Evolutionary conservation across 768 basidiomycete species (phyloP).

Genomic region (Cystofilobasidium ferigula): DNA sequence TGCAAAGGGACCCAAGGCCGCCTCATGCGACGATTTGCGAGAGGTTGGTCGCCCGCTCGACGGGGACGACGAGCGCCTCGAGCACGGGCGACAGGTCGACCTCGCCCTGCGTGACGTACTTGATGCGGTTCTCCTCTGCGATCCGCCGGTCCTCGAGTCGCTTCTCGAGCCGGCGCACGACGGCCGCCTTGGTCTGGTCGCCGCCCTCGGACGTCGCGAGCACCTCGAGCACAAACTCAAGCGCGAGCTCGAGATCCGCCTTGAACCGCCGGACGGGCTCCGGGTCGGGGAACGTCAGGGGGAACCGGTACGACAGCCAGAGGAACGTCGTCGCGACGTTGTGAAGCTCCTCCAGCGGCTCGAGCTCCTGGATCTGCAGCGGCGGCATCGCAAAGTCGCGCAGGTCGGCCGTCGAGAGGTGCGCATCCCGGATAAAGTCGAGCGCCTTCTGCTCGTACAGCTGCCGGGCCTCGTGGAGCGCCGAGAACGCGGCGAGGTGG

Average conservation of each 20-base stretch:
- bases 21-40: neutral
- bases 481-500: neutral
- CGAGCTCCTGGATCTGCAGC: slow-evolving; percentile 26
- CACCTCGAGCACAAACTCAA: slow-evolving; percentile 20
- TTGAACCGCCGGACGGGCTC: slow-evolving; percentile 49
- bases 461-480: neutral
- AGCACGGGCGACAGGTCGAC: neutral
- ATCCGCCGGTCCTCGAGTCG: neutral
- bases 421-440: slow-evolving; percentile 31
- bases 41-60: neutral
- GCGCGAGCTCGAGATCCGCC: slow-evolving; percentile 7
- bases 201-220: neutral
- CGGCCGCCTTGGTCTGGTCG: neutral
- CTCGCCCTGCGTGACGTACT: slow-evolving; percentile 2
- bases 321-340: slow-evolving; percentile 64
- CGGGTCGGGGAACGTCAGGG: slow-evolving; percentile 55
- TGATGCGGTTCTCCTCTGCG: slow-evolving; percentile 5
- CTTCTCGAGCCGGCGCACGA: neutral
- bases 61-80: neutral
- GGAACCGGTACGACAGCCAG: slow-evolving; percentile 67
- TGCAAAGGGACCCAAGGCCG: no score
- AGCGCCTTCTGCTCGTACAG: slow-evolving; percentile 18
- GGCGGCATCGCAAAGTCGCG: neutral
- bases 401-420: slow-evolving; percentile 9
- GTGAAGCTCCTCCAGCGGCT: slow-evolving; percentile 60